phyloP scores from a whole-genome alignment of 129 eudicot genomes.

The Kitagawia praeruptora region DNA sequence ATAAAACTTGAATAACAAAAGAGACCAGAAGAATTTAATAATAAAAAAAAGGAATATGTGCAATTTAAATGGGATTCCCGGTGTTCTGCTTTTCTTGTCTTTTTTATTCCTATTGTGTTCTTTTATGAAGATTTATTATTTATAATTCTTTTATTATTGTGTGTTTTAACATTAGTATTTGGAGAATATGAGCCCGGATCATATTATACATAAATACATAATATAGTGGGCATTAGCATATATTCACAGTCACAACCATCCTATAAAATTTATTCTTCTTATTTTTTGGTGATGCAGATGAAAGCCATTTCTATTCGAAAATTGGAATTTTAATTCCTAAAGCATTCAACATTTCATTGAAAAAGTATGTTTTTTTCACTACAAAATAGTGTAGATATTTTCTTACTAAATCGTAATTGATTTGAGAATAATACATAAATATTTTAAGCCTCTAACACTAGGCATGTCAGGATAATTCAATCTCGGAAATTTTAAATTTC shows the following conservation, averaged over 20 bases:
- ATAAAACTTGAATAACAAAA: not conserved
- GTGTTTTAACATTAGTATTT: not conserved
- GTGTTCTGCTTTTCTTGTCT: not conserved
- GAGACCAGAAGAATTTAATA: not conserved
- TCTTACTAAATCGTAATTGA: too few relatives aligned
- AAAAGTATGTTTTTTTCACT: too few relatives aligned
- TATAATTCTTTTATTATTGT: not conserved
- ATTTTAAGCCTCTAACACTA: too few relatives aligned
- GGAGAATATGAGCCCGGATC: constrained; percentile 22
- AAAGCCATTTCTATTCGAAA: too few relatives aligned
- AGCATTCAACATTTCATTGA: too few relatives aligned
- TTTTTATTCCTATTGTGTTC: not conserved
- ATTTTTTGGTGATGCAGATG: too few relatives aligned
- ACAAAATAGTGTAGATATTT: too few relatives aligned
- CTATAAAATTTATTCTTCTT: too few relatives aligned
- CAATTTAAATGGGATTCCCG: constrained; percentile 9
- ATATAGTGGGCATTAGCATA: constrained; percentile 16
- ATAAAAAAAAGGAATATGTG: not conserved
- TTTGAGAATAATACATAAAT: too few relatives aligned
- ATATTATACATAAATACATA: not conserved
- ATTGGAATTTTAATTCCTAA: too few relatives aligned
- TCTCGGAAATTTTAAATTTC: too few relatives aligned
- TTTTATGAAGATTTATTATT: not conserved
- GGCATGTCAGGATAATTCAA: too few relatives aligned
- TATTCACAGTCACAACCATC: constrained; percentile 15